Conservation (phyloP, 179 eudicot species). For the Actinidia polygama region DNA sequence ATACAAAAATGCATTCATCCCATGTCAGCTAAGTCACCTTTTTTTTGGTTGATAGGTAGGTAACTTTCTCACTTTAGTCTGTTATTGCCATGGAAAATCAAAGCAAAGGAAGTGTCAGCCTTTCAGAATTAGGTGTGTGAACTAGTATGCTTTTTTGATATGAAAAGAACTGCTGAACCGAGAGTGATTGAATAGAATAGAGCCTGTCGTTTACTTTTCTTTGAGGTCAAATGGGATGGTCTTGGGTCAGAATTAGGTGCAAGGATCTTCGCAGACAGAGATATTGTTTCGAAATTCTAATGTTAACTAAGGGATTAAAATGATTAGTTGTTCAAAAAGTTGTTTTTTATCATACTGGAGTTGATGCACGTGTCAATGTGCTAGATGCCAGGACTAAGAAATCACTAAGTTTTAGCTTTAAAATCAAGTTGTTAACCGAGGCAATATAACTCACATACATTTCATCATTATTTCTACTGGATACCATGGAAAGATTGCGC, state of each 20-base stretch:
- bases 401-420: background rate
- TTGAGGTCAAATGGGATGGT: background rate
- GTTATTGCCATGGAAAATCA: too few relatives aligned
- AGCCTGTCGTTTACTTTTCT: background rate
- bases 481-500: background rate
- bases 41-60: too few relatives aligned
- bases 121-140: background rate
- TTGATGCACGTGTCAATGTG: background rate
- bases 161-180: background rate
- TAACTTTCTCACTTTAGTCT: too few relatives aligned
- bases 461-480: background rate
- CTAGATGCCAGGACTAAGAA: background rate
- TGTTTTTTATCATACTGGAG: background rate
- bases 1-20: too few relatives aligned
- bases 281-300: conserved; percentile 6
- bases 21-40: too few relatives aligned
- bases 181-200: background rate
- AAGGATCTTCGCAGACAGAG: background rate
- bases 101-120: background rate
- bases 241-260: background rate
- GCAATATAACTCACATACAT: background rate
- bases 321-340: background rate
- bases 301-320: background rate
- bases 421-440: background rate
- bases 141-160: background rate